These are phyloP conservation scores for Neofusicoccum parvum DNA, from an alignment of 2,329 filamentous ascomycete species.

Conservation along the genomic window DNA sequence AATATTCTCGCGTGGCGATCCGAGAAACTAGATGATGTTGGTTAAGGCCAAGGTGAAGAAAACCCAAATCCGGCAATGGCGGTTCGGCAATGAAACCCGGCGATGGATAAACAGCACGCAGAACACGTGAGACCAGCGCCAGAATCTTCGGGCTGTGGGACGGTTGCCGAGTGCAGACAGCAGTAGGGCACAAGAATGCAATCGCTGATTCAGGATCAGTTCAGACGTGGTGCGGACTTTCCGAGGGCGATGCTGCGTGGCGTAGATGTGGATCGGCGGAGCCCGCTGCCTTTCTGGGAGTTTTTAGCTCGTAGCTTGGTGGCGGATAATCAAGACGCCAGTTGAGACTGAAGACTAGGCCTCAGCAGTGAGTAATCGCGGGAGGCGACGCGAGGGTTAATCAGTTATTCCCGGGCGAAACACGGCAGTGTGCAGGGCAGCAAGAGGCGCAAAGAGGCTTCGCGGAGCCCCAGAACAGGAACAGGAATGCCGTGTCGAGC, in stretches of 20 bases:
- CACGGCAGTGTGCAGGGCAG: not conserved
- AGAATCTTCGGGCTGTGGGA: no score
- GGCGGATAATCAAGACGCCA: not conserved
- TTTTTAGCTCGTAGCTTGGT: not conserved
- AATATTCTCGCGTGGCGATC: no score
- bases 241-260: not conserved
- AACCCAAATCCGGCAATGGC: no score
- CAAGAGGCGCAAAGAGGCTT: not conserved
- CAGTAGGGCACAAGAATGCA: no score
- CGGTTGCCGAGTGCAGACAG: no score
- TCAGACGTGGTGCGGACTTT: not conserved
- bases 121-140: no score
- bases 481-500: constrained; percentile 3
- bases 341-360: no score
- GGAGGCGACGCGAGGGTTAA: not conserved
- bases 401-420: not conserved
- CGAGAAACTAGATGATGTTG: no score
- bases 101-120: no score
- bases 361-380: not conserved
- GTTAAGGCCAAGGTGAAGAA: no score
- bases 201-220: not conserved
- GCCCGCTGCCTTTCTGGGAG: not conserved
- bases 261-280: constrained; percentile 10
- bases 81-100: no score
- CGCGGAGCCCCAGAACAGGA: constrained; percentile 11